These are phyloP conservation scores for Lipomyces spencermartinsiae DNA, from an alignment of 805 yeast species.

Conservation along the genomic window DNA sequence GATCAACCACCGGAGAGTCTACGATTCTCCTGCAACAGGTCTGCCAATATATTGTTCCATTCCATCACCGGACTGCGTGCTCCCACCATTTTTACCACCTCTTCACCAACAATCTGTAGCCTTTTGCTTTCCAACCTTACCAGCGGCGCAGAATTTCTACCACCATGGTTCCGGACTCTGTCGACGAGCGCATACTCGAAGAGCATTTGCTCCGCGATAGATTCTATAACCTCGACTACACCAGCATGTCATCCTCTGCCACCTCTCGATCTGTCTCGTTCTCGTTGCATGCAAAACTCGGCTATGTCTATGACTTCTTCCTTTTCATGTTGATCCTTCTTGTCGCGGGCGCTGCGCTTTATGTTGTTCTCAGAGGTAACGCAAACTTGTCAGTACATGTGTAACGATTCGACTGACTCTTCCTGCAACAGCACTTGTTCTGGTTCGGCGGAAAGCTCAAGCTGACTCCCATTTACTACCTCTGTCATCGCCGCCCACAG, in stretches of 20 bases:
- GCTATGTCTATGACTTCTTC: conserved; percentile 15
- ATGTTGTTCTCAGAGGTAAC: conserved; percentile 18
- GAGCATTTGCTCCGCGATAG: conserved; percentile 36
- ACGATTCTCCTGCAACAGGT: no score
- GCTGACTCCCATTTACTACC: conserved; percentile 13
- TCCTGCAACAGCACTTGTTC: background rate
- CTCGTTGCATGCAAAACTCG: conserved; percentile 14
- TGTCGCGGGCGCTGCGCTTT: conserved; percentile 15
- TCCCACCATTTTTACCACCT: no score
- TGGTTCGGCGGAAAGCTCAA: conserved; percentile 13
- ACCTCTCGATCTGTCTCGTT: conserved; percentile 19
- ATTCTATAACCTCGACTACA: conserved; percentile 33
- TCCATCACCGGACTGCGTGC: no score
- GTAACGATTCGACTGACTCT: background rate
- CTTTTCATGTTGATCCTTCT: conserved; percentile 2
- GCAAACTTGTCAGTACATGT: background rate
- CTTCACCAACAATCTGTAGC: no score
- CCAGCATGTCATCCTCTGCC: conserved; percentile 25
- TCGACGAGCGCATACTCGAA: conserved; percentile 37
- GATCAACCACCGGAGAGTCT: no score
- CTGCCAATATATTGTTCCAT: no score
- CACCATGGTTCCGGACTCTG: conserved; percentile 37
- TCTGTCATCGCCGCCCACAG: conserved; percentile 3
- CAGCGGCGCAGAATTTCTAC: background rate
- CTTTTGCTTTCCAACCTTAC: background rate